Evolutionary conservation across 805 yeast species (phyloP).

Genomic region (Kurtzmaniella cleridarum): DNA sequence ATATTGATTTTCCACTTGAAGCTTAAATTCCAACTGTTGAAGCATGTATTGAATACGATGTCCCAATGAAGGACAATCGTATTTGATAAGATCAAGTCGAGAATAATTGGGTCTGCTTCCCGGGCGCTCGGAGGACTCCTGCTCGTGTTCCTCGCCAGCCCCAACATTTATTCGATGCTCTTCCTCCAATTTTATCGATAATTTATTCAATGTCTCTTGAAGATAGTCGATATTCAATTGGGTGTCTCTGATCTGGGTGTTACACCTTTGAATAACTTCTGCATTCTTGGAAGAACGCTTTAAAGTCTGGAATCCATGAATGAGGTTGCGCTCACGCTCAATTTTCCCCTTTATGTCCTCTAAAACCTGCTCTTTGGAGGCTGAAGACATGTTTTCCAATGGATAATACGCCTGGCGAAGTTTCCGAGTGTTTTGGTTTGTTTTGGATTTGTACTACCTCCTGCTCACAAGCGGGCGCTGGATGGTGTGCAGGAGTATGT

Average conservation of each 20-base stretch:
- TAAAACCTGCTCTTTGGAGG: slow-evolving; percentile 26
- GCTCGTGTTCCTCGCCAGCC: slow-evolving; percentile 2
- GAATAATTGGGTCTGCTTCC: slow-evolving; percentile 46
- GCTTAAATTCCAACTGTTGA: slow-evolving; percentile 88
- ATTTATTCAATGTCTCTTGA: slow-evolving; percentile 66
- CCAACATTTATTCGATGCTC: background rate
- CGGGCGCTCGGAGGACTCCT: slow-evolving; percentile 4
- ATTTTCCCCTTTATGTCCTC: slow-evolving; percentile 79
- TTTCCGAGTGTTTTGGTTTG: background rate
- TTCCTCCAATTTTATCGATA: slow-evolving; percentile 32
- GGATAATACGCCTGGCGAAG: background rate
- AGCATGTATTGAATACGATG: slow-evolving; percentile 94
- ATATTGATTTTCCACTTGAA: slow-evolving; percentile 91
- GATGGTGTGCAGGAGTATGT: too few species aligned
- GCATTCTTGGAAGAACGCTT: slow-evolving; percentile 74
- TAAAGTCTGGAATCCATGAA: slow-evolving; percentile 79
- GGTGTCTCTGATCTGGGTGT: slow-evolving; percentile 85
- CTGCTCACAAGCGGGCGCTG: too few species aligned
- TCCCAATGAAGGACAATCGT: slow-evolving; percentile 91
- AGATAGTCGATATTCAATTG: slow-evolving; percentile 86
- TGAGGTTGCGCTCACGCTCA: slow-evolving; percentile 81
- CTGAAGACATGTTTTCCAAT: slow-evolving; percentile 2
- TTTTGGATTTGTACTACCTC: background rate
- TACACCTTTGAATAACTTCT: slow-evolving; percentile 84
- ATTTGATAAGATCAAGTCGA: slow-evolving; percentile 76